Evolutionary conservation across 1,139 yeast genomes (phyloP).

Genomic region (Protomyces macrosporus): DNA sequence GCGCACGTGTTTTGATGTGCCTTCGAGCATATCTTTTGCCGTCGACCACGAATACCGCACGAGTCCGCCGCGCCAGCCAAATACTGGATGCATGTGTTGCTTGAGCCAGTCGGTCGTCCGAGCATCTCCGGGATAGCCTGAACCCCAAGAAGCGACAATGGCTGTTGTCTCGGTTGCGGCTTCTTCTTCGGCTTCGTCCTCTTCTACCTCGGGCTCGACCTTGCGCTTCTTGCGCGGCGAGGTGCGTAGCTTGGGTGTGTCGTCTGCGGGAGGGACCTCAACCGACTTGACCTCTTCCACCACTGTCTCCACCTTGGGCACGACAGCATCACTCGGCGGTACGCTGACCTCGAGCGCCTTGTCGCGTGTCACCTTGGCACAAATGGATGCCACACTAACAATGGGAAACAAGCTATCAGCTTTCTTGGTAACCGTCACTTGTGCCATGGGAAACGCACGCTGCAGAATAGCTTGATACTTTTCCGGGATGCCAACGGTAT

Average conservation of each 20-base stretch:
- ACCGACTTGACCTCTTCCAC: background rate
- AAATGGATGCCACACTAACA: slow-evolving; percentile 93
- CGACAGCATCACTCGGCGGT: background rate
- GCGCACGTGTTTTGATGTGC: background rate
- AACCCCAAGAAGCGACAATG: slow-evolving; percentile 27
- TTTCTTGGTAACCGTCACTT: slow-evolving; percentile 83
- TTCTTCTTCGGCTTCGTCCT: slow-evolving; percentile 29
- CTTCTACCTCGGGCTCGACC: background rate
- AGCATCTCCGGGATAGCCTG: slow-evolving; percentile 91
- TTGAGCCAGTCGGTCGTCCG: slow-evolving; percentile 71
- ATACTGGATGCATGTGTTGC: slow-evolving; percentile 57
- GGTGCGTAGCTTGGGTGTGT: background rate
- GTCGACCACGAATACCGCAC: slow-evolving; percentile 95
- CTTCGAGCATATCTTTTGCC: slow-evolving; percentile 61
- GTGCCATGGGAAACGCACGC: slow-evolving; percentile 60
- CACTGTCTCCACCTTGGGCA: background rate
- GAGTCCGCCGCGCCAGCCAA: slow-evolving; percentile 73
- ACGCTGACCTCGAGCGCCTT: slow-evolving; percentile 46
- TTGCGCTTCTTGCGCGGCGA: background rate
- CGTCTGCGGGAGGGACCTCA: background rate
- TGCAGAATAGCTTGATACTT: slow-evolving; percentile 73
- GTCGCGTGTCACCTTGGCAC: slow-evolving; percentile 95
- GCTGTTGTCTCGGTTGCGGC: background rate
- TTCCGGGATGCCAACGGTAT: slow-evolving; percentile 94
- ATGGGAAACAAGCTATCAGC: slow-evolving; percentile 93